A percentile compares a stretch with the other conserved stretches of the same genome.
phyloP scores from a whole-genome alignment of 169 alveolate genomes.

The Eimeria acervulina region DNA sequence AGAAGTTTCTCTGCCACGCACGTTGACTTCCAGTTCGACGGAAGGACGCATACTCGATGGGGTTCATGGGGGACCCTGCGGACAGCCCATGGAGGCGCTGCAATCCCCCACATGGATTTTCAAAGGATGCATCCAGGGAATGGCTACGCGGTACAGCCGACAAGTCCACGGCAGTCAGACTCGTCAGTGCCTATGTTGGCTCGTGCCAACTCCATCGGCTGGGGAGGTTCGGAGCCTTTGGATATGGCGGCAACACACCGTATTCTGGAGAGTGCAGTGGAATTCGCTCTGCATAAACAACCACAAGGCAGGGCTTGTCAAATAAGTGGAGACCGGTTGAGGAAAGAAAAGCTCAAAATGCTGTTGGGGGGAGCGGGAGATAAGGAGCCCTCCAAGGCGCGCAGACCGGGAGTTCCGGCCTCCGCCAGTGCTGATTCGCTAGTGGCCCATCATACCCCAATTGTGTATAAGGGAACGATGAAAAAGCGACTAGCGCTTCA shows the following conservation, averaged over 20 bases:
- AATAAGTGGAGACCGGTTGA: neutral
- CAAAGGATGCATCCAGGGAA: neutral
- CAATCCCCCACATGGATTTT: neutral
- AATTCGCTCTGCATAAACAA: slow-evolving; percentile 29
- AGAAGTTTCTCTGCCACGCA: neutral
- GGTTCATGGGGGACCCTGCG: neutral
- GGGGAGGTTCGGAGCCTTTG: neutral
- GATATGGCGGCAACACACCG: slow-evolving; percentile 9
- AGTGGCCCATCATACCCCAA: neutral
- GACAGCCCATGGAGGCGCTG: neutral
- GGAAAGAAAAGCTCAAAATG: slow-evolving; percentile 42
- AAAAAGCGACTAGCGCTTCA: slow-evolving; percentile 68
- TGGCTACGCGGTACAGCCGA: neutral
- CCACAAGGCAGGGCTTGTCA: neutral
- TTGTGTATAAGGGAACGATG: neutral
- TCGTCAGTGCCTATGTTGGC: slow-evolving; percentile 20
- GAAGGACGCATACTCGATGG: neutral
- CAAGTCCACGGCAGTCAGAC: too few relatives aligned
- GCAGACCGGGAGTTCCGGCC: neutral
- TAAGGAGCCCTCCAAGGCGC: neutral
- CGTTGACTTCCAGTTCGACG: neutral
- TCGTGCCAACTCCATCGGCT: neutral
- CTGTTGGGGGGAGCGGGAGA: slow-evolving; percentile 27
- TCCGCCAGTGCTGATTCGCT: neutral
- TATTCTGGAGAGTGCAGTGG: slow-evolving; percentile 50